Evolutionary conservation across 176 grass and related monocot species (phyloP).

Genomic region (Cenchrus americanus): DNA sequence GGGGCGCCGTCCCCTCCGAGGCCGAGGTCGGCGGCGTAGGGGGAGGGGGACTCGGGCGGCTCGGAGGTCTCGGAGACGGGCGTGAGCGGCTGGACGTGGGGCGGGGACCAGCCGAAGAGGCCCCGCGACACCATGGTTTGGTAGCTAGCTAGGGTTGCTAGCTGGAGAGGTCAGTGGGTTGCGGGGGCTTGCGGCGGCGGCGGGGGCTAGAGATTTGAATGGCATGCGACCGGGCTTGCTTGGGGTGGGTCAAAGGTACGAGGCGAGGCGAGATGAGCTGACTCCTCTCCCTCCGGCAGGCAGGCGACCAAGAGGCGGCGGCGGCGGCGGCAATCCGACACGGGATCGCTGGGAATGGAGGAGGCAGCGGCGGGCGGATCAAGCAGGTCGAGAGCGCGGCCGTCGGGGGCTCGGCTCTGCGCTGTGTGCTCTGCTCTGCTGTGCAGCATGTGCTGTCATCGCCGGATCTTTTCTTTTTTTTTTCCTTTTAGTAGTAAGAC

Average conservation of each 20-base stretch:
- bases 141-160: slow-evolving; percentile 44
- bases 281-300: too few relatives aligned
- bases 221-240: neutral
- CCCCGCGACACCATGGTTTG: slow-evolving; percentile 92
- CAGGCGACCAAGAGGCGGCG: too few relatives aligned
- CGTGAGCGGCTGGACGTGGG: slow-evolving; percentile 94
- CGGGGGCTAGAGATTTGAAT: slow-evolving; percentile 51
- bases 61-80: slow-evolving; percentile 96
- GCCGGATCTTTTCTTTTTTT: too few relatives aligned
- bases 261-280: neutral
- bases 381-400: too few relatives aligned
- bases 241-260: neutral
- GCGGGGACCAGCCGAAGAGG: slow-evolving; percentile 98
- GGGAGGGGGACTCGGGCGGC: slow-evolving; percentile 93
- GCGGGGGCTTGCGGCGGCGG: slow-evolving; percentile 2
- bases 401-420: too few relatives aligned
- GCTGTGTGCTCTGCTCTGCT: too few relatives aligned
- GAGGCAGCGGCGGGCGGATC: too few relatives aligned
- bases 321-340: too few relatives aligned
- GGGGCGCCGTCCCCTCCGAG: slow-evolving; percentile 50
- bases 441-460: too few relatives aligned
- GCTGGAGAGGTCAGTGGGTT: neutral
- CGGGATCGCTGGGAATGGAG: too few relatives aligned
- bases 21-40: slow-evolving; percentile 68
- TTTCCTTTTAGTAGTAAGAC: too few relatives aligned